These are phyloP conservation scores for Fusarium compactum DNA, from an alignment of 2,329 filamentous ascomycete genomes.

Conservation along the genomic window DNA sequence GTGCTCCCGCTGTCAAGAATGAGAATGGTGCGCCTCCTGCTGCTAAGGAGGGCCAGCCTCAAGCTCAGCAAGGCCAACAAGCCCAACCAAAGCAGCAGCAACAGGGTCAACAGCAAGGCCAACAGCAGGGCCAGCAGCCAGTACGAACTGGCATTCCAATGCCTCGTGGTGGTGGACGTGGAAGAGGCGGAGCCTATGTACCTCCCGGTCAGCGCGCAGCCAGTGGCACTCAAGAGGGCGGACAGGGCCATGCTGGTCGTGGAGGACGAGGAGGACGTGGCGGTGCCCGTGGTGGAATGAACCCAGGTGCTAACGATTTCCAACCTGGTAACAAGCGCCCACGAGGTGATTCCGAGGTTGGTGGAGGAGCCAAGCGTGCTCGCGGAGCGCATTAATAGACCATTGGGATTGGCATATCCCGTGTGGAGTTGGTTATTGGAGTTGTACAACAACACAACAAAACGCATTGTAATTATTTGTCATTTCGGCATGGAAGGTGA, in stretches of 20 bases:
- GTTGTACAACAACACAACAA: constrained; percentile 44
- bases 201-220: constrained; percentile 54
- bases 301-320: constrained; percentile 66
- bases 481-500: constrained; percentile 31
- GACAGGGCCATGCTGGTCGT: constrained; percentile 48
- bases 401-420: background rate
- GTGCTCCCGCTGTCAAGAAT: constrained; percentile 28
- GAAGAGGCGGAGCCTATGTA: constrained; percentile 54
- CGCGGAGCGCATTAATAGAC: constrained; percentile 54
- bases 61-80: constrained; percentile 17
- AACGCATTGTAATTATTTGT: constrained; percentile 40
- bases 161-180: constrained; percentile 57
- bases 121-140: constrained; percentile 36
- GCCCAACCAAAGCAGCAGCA: constrained; percentile 35
- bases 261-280: constrained; percentile 59
- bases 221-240: constrained; percentile 54
- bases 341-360: constrained; percentile 63
- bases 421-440: constrained; percentile 15
- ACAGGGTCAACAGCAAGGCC: background rate
- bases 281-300: constrained; percentile 60
- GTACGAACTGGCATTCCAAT: constrained; percentile 56
- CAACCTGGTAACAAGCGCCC: constrained; percentile 69
- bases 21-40: constrained; percentile 31
- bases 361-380: constrained; percentile 58
- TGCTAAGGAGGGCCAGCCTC: constrained; percentile 28